Conservation (phyloP, 1,139 yeast genomes). For the Suhomyces panamericanus region DNA sequence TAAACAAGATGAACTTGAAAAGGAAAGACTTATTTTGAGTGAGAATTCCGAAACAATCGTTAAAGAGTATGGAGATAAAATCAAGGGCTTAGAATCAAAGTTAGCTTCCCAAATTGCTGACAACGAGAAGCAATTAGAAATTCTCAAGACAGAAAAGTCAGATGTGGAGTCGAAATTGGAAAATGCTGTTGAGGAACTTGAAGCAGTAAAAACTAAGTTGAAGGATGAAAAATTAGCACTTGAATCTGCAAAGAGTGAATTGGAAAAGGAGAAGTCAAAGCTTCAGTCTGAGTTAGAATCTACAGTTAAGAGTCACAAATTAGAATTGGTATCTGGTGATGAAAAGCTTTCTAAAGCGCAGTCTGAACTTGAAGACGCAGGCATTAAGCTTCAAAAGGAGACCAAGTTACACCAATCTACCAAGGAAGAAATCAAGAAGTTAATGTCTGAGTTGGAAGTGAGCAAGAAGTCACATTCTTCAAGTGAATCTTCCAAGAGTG, state of each 20-base stretch:
- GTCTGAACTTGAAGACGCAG: background rate
- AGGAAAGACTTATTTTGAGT: conserved; percentile 47
- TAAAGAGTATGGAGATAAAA: conserved; percentile 49
- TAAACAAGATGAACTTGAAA: conserved; percentile 48
- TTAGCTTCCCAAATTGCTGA: conserved; percentile 16
- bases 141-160: conserved; percentile 12
- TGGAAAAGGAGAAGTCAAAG: background rate
- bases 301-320: background rate
- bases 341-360: background rate
- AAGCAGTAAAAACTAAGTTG: background rate
- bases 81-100: conserved; percentile 27
- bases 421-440: conserved; percentile 7
- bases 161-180: conserved; percentile 10
- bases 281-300: background rate
- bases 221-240: conserved; percentile 2
- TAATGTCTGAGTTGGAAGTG: background rate
- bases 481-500: background rate
- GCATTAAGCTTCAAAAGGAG: background rate
- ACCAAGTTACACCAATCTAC: background rate
- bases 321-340: background rate
- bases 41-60: conserved; percentile 52
- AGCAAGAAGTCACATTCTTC: background rate
- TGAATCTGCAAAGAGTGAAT: conserved; percentile 2
- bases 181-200: conserved; percentile 7
- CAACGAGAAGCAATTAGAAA: conserved; percentile 13